Evolutionary conservation across 140 eudicot species (phyloP), one percentile per base, ranked within the genome.

Genomic region (Senecio squalidus): DNA sequence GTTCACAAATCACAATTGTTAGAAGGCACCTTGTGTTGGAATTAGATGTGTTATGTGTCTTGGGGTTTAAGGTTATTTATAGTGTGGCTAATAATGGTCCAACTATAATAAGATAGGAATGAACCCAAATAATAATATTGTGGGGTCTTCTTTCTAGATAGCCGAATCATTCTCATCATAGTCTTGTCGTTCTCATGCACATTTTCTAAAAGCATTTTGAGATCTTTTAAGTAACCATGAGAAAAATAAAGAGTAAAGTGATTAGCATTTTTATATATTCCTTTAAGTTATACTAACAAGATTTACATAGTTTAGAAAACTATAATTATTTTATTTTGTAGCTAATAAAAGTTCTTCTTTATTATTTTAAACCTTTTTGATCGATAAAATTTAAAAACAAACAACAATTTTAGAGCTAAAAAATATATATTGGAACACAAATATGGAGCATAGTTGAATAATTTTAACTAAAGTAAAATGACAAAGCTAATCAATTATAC

Each of bases 121-220:
- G 77, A 71, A 71, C 59, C 71, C 13, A 15, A 62, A 71, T 62
- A 61, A 53, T 57, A 1, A 18, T 30, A 28, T 30, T 23, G 15
- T 29, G 55, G 66, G 70, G 66, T 30, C 71, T 57, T 46, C 53
- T 71, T 63, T 2, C 25, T 46, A 24, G 16, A 28, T 28, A 49
- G 66, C 41, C 71, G 76, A 71, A 71, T 71, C 76, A 71, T 63
- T 63, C 71, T 63, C 34, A 61, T 45, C 36, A 55, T 55, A 14
- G 77, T 63, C 53, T 71, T 62, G 77, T 71, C 71, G 54, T 29
- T 71, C 71, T 63, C 77, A 55, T 63, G 60, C 17, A 38, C 34
- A 71, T 63, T 44, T 71, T 27, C 15, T 17, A 45, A 43, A 58
- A 49, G 55, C 33, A 48, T 17, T 58, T 31, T 40, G 23, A 59